Percentiles rank a stretch among this genome's conserved stretches.
Evolutionary conservation across 139 green algal genomes (phyloP).

Genomic region (Coelastrella sp.): DNA sequence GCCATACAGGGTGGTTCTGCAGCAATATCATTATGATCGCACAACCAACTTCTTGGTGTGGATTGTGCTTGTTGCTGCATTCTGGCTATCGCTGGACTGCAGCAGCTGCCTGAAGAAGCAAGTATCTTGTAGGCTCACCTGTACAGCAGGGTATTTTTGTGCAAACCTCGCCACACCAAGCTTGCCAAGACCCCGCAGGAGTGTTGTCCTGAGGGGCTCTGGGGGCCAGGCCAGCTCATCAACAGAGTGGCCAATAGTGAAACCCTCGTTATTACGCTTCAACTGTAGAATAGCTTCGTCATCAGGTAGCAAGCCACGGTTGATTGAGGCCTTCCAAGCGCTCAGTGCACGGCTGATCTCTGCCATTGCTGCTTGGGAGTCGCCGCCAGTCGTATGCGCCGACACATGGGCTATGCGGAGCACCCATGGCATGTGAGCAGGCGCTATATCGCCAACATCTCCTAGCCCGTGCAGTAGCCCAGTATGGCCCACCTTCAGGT

Average conservation of each 20-base stretch:
- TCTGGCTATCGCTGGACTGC: no score
- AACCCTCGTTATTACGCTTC: constrained; percentile 49
- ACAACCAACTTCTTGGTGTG: neutral
- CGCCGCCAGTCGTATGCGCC: constrained; percentile 39
- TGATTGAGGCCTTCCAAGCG: constrained; percentile 65
- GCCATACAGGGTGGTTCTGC: no score
- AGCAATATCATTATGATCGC: no score
- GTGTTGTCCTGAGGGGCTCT: constrained; percentile 74
- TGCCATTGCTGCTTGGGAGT: constrained; percentile 59
- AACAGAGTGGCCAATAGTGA: constrained; percentile 27
- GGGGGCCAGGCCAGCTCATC: constrained; percentile 74
- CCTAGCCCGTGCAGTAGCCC: constrained; percentile 79
- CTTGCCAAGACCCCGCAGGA: constrained; percentile 70
- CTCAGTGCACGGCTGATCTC: constrained; percentile 50
- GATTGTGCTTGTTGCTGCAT: neutral
- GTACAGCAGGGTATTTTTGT: constrained; percentile 82
- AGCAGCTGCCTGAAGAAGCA: neutral
- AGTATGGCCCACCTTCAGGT: constrained; percentile 29
- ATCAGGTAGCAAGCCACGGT: constrained; percentile 83
- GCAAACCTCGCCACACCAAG: constrained; percentile 78
- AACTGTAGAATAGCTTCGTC: constrained; percentile 76
- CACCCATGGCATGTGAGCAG: constrained; percentile 79
- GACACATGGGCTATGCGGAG: constrained; percentile 79
- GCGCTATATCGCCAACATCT: constrained; percentile 74
- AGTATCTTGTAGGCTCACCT: constrained; percentile 7